Conservation (phyloP, 2,329 filamentous ascomycete species). For the Lachnellula cervina region DNA sequence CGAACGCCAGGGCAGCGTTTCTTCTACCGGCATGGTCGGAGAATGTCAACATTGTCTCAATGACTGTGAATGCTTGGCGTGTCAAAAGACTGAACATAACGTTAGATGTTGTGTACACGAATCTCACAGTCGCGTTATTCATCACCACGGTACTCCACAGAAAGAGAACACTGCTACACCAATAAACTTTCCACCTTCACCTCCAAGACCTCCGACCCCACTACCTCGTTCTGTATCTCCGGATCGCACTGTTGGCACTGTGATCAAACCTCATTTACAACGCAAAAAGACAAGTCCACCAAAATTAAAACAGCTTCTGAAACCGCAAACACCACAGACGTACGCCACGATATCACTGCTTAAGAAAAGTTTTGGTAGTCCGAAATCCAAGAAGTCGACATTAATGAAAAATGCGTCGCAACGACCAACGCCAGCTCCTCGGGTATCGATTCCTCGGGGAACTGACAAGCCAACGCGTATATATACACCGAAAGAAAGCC, state of each 20-base stretch:
- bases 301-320: not conserved
- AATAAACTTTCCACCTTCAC: not conserved
- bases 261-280: not conserved
- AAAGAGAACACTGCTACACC: not conserved
- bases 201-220: not conserved
- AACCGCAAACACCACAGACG: not conserved
- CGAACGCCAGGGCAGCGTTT: conserved; percentile 17
- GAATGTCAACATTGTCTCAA: conserved; percentile 29
- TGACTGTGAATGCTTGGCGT: conserved; percentile 25
- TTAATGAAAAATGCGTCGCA: conserved; percentile 1
- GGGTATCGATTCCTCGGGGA: not conserved
- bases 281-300: not conserved
- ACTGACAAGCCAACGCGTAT: not conserved
- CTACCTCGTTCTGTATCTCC: not conserved
- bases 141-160: not conserved
- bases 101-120: conserved; percentile 25
- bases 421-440: conserved; percentile 1
- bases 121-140: conserved; percentile 18
- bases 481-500: not conserved
- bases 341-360: not conserved
- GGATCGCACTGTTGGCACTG: not conserved
- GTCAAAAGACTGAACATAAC: conserved; percentile 22
- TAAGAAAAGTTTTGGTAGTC: not conserved
- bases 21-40: conserved; percentile 19
- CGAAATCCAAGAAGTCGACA: not conserved